These are phyloP conservation scores for Fusarium musae DNA, from an alignment of 2,329 filamentous ascomycete species.

Conservation along the genomic window DNA sequence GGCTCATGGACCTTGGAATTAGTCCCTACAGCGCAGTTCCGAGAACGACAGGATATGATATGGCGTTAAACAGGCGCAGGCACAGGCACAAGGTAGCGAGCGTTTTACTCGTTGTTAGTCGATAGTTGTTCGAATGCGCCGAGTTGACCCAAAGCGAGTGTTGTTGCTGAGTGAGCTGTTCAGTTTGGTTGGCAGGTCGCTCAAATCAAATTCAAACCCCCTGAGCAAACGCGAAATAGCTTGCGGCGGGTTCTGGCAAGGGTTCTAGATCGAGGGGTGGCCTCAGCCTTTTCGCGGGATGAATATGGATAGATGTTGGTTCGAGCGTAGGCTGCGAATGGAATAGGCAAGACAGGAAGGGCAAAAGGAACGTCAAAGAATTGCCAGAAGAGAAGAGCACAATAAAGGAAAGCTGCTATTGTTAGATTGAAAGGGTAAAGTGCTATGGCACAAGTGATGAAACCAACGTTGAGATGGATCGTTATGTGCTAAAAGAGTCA, in stretches of 20 bases:
- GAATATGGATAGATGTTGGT: constrained; percentile 17
- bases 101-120: not conserved
- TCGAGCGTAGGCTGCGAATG: not conserved
- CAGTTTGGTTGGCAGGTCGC: constrained; percentile 34
- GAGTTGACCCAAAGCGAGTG: constrained; percentile 8
- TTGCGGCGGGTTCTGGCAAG: constrained; percentile 39
- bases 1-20: constrained; percentile 40
- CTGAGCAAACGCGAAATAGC: constrained; percentile 48
- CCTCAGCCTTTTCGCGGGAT: constrained; percentile 44
- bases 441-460: not conserved
- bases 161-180: constrained; percentile 36
- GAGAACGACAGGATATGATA: not conserved
- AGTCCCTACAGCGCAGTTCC: constrained; percentile 24
- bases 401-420: constrained; percentile 11
- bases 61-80: not conserved
- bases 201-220: constrained; percentile 40
- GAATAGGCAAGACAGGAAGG: constrained; percentile 4
- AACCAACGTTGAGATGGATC: constrained; percentile 4
- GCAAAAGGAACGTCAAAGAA: not conserved
- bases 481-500: constrained; percentile 18
- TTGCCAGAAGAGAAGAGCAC: constrained; percentile 1
- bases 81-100: not conserved
- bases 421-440: constrained; percentile 16
- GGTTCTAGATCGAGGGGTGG: constrained; percentile 47
- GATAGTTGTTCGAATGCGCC: constrained; percentile 13